Base-by-base conservation (phyloP, 495 filamentous ascomycete genomes). In the Penicillium crystallinum region DNA sequence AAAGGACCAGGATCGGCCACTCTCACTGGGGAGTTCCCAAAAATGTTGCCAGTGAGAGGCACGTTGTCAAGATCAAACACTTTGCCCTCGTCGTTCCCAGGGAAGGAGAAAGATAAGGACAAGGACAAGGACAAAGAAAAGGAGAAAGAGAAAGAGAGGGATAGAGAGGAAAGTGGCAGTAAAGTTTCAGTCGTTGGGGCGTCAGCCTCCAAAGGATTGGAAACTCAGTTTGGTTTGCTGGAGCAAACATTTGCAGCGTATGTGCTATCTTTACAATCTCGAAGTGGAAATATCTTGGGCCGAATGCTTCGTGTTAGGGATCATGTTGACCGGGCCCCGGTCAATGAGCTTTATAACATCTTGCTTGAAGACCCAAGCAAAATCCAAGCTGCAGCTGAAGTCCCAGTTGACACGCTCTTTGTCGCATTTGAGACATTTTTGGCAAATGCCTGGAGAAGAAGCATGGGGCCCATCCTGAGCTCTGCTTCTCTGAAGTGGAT, bases 401-500 rank as follows among this genome's bases (percentile, higher is more conserved):
- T 87, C 3, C 78, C 88, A 11, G 82, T 96, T 18, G 91, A 96
- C 63, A 85, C 92, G n/a, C 76, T 97, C 9, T 96, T 97, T 58
- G 85, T 86, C 15, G 89, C 92, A 1, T 98, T 98, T 61, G 91
- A 95, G 59, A 96, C 93, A 53, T 98, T 97, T 55, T 76, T 97
- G 61, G 83, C 81, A 51, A 85, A 88, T 50, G 90, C 90, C 25
- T 98, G 93, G 93, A 83, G 77, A 47, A 84, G 90, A 42, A 86
- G 88, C 54, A 91, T 97, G 77, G 95, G 95, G 0, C 81, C 87
- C 3, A 76, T 97, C 31, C 78, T 97, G 52, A 77, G 83, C 3
- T 65, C 76, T 27, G 71, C 84, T 21, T 76, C 79, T 14, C 69
- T 96, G 23, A 79, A 82, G 43, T 74, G 77, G 11, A 74, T 98